These are phyloP conservation scores for Piper longum DNA, from an alignment of 164 flowering plant genomes.

Conservation along the genomic window DNA sequence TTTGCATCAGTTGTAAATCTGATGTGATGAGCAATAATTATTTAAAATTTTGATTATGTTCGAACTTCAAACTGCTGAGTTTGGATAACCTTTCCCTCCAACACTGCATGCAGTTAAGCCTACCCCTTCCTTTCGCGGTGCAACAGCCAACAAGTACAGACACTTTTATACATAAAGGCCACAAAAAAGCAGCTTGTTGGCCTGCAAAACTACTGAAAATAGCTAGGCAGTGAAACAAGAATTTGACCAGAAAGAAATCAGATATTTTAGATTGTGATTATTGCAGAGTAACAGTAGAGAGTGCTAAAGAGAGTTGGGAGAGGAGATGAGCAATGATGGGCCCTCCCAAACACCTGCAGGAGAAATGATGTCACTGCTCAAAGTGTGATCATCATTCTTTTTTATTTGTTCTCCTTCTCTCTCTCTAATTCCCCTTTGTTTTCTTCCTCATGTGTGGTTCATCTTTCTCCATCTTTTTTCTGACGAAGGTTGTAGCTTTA, in stretches of 20 bases:
- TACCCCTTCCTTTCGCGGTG: too few relatives aligned
- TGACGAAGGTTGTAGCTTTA: neutral
- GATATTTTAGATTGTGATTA: slow-evolving; percentile 7
- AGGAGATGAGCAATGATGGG: slow-evolving; percentile 3
- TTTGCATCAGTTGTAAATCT: too few relatives aligned
- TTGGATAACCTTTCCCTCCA: too few relatives aligned
- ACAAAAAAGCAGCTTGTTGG: neutral
- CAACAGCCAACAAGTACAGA: too few relatives aligned
- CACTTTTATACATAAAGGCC: too few relatives aligned
- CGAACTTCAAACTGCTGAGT: too few relatives aligned
- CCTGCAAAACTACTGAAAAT: slow-evolving; percentile 5
- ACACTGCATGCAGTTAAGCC: too few relatives aligned
- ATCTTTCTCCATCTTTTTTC: neutral
- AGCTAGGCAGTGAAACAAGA: slow-evolving; percentile 8
- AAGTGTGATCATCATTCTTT: neutral
- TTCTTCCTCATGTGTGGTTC: neutral
- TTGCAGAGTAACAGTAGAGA: slow-evolving; percentile 6
- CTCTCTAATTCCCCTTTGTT: neutral
- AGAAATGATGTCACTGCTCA: slow-evolving; percentile 10
- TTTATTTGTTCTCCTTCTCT: neutral
- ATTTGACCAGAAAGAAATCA: slow-evolving; percentile 4
- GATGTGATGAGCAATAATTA: too few relatives aligned
- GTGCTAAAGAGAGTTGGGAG: slow-evolving; percentile 4
- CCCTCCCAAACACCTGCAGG: slow-evolving; percentile 9
- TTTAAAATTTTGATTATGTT: too few relatives aligned